Conservation (phyloP, 108 stramenopile species). For the Cyclotella kingstonii region DNA sequence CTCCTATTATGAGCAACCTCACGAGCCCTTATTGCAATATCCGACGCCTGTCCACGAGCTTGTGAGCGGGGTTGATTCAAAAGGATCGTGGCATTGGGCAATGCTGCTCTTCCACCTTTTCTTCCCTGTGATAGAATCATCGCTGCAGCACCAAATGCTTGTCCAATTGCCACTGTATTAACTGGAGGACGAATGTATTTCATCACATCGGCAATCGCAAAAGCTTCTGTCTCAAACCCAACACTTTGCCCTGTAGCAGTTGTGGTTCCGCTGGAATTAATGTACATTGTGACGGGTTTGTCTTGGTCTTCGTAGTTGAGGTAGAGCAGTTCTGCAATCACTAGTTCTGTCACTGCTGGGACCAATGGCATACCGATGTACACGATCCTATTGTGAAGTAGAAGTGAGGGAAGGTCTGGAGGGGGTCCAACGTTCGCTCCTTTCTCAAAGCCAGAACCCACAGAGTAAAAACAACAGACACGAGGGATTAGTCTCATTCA, state of each 20-base stretch:
- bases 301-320: constrained; percentile 89
- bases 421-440: constrained; percentile 96
- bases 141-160: constrained; percentile 95
- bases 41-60: constrained; percentile 94
- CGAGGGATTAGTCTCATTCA: background rate
- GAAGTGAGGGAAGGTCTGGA: constrained; percentile 96
- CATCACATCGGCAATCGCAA: constrained; percentile 98
- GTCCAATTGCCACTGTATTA: constrained; percentile 95
- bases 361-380: constrained; percentile 99
- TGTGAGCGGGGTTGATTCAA: constrained; percentile 92
- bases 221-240: constrained; percentile 97
- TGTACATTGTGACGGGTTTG: constrained; percentile 96
- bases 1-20: constrained; percentile 91
- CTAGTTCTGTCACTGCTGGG: constrained; percentile 93
- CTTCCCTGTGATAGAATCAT: constrained; percentile 94
- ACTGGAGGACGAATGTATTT: constrained; percentile 96
- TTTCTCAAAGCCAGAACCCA: constrained; percentile 36
- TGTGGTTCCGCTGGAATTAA: constrained; percentile 94
- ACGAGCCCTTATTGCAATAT: constrained; percentile 95
- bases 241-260: constrained; percentile 88
- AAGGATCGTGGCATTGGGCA: constrained; percentile 95
- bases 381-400: constrained; percentile 97
- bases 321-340: constrained; percentile 95
- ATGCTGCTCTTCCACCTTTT: constrained; percentile 86
- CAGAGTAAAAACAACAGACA: background rate